Conservation (phyloP, 2,329 filamentous ascomycete genomes). For the Scytalidium sp. region DNA sequence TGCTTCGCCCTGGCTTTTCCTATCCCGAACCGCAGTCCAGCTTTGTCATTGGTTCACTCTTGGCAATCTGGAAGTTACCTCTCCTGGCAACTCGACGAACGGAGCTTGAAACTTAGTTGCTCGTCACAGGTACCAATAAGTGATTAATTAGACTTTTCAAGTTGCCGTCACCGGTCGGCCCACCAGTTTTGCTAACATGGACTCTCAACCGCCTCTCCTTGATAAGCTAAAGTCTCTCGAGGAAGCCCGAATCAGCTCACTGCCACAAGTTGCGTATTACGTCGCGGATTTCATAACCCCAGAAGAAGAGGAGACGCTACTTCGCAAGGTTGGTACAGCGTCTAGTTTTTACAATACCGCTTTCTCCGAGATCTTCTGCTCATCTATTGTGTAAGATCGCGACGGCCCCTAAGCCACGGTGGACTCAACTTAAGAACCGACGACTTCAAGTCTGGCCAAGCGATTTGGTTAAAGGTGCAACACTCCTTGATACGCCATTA, state of each 20-base stretch:
- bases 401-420: constrained; percentile 69
- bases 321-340: constrained; percentile 59
- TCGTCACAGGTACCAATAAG: no score
- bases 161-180: constrained; percentile 1
- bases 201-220: background rate
- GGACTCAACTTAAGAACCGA: constrained; percentile 85
- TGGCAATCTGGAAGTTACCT: no score
- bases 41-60: no score
- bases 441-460: constrained; percentile 90
- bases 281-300: constrained; percentile 78
- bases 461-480: constrained; percentile 70
- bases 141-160: background rate
- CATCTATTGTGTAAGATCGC: constrained; percentile 38
- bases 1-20: no score
- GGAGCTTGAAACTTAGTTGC: no score
- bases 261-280: constrained; percentile 74
- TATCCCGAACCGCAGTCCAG: no score
- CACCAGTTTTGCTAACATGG: constrained; percentile 5
- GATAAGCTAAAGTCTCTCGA: constrained; percentile 39
- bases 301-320: constrained; percentile 68
- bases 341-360: no score
- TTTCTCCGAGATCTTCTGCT: background rate
- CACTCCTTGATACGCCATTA: constrained; percentile 69
- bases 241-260: constrained; percentile 44
- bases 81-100: no score